Percentiles rank a stretch among this genome's conserved stretches.
Evolutionary conservation across 2,329 filamentous ascomycete species (phyloP).

Genomic region (Colletotrichum filicis): DNA sequence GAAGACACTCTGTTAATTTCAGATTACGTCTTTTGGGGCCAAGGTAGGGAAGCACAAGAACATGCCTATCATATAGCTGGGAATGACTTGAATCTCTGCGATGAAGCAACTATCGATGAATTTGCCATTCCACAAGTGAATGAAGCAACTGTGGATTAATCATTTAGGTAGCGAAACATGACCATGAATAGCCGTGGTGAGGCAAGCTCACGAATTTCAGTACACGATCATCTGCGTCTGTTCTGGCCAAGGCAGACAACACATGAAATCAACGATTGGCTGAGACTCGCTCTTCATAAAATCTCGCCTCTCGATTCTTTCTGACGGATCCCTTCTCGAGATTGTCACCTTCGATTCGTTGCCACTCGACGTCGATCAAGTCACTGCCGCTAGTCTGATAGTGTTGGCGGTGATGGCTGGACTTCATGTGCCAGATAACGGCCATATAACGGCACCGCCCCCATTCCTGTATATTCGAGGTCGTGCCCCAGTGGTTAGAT

Average conservation of each 20-base stretch:
- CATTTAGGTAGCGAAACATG: not conserved
- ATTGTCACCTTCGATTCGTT: constrained; percentile 37
- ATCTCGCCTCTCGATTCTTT: constrained; percentile 45
- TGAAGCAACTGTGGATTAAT: not conserved
- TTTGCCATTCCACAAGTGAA: not conserved
- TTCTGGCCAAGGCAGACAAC: not conserved
- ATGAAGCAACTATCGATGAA: not conserved
- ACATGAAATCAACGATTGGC: not conserved
- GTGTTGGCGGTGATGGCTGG: constrained; percentile 12
- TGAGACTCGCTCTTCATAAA: constrained; percentile 44
- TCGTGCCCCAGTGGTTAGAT: constrained; percentile 27
- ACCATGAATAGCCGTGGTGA: not conserved
- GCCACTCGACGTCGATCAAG: constrained; percentile 46
- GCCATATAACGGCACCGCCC: constrained; percentile 40
- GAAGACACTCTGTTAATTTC: not conserved
- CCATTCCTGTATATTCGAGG: constrained; percentile 17
- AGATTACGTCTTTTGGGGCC: not conserved
- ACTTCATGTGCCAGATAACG: constrained; percentile 42
- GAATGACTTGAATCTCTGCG: not conserved
- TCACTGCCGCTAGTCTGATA: constrained; percentile 37
- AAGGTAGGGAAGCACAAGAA: not conserved
- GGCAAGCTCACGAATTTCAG: not conserved
- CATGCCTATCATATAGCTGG: not conserved
- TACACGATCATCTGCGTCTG: no score
- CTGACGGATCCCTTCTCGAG: constrained; percentile 41